Percentiles rank a stretch among this genome's conserved stretches.
phyloP scores from a whole-genome alignment of 345 rosid genomes.

The Cardamine occulta region DNA sequence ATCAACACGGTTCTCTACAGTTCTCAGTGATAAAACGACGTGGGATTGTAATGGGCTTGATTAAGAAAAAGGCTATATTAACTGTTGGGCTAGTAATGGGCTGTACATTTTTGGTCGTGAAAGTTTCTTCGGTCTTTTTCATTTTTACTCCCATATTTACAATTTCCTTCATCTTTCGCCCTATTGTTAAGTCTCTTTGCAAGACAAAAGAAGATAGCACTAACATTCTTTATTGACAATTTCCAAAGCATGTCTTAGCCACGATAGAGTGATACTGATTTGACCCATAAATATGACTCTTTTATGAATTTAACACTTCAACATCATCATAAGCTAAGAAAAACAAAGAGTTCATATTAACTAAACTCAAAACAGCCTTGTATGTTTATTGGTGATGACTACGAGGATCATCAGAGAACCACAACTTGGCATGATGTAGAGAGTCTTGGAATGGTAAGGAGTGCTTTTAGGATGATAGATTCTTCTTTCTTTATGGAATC shows the following conservation, averaged over 20 bases:
- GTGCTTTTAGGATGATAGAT: background rate
- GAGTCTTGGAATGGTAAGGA: background rate
- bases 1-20: too few species aligned
- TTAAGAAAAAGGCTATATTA: too few species aligned
- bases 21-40: too few species aligned
- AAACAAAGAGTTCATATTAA: background rate
- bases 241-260: background rate
- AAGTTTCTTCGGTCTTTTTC: too few species aligned
- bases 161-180: too few species aligned
- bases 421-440: constrained; percentile 9
- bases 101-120: too few species aligned
- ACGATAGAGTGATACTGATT: background rate
- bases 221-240: background rate
- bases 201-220: background rate
- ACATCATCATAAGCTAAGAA: background rate
- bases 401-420: background rate
- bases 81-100: too few species aligned
- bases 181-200: background rate
- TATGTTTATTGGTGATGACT: background rate
- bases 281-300: background rate
- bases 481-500: background rate
- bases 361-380: background rate
- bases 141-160: too few species aligned
- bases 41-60: too few species aligned
- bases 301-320: background rate